These are phyloP conservation scores for Capsicum baccatum DNA, from an alignment of 257 asterid genomes.

Conservation along the genomic window DNA sequence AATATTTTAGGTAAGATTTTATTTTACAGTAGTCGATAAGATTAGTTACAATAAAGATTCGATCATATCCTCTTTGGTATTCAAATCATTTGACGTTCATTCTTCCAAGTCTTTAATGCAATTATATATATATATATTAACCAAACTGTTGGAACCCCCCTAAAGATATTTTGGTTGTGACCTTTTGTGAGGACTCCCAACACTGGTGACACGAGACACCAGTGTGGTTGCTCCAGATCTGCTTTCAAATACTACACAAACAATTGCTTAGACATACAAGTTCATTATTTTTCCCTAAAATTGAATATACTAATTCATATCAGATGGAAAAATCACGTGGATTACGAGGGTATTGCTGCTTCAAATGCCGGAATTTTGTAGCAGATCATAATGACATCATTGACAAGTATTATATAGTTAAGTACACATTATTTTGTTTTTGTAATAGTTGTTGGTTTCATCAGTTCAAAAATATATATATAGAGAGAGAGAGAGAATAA, in stretches of 20 bases:
- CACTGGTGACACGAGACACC: too few relatives aligned
- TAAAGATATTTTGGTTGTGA: too few relatives aligned
- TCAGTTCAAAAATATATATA: not conserved
- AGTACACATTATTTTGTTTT: not conserved
- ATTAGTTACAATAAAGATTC: not conserved
- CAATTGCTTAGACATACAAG: not conserved
- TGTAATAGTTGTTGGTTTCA: not conserved
- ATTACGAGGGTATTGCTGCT: conserved; percentile 32
- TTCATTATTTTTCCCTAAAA: not conserved
- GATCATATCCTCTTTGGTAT: not conserved
- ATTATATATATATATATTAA: not conserved
- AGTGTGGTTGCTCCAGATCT: too few relatives aligned
- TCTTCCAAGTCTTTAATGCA: not conserved
- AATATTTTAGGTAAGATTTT: not conserved
- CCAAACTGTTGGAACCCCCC: not conserved
- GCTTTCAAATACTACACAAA: too few relatives aligned
- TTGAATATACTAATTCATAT: not conserved
- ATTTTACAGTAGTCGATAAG: not conserved
- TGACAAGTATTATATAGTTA: conserved; percentile 25
- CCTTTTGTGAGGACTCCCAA: too few relatives aligned
- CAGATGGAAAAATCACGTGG: conserved; percentile 16
- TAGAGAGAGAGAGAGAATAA: not conserved
- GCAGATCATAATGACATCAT: conserved; percentile 29
- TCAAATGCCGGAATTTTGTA: conserved; percentile 24
- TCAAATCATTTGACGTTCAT: not conserved